Percentiles rank a stretch among this genome's conserved stretches.
phyloP scores from a whole-genome alignment of 2,329 filamentous ascomycete genomes.

The Emericellopsis atlantica region DNA sequence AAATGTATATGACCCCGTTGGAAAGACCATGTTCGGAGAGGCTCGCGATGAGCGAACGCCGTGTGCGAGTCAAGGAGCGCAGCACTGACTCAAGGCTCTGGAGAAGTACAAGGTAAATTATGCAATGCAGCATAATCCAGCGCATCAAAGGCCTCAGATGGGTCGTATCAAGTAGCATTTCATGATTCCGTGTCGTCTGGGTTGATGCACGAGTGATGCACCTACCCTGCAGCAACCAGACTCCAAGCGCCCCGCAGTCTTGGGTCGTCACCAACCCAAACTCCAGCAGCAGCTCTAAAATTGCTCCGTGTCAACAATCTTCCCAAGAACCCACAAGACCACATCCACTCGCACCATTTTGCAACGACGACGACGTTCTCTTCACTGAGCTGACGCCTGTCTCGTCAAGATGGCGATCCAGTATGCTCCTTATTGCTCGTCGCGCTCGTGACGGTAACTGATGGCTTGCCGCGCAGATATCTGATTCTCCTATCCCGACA shows the following conservation, averaged over 20 bases:
- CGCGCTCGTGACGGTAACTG: constrained; percentile 1
- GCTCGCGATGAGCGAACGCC: no score
- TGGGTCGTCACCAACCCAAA: constrained; percentile 11
- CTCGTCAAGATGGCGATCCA: constrained; percentile 28
- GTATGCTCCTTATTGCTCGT: constrained; percentile 15
- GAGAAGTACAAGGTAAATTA: no score
- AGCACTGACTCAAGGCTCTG: no score
- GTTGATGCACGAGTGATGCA: no score
- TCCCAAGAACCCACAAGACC: constrained; percentile 6
- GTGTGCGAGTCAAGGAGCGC: no score
- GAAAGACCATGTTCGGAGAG: no score
- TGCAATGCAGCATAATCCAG: no score
- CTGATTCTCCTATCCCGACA: constrained; percentile 94
- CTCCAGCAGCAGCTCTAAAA: constrained; percentile 4
- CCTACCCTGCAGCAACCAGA: no score
- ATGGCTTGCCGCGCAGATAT: constrained; percentile 49
- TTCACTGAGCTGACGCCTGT: constrained; percentile 7
- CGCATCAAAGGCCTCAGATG: no score
- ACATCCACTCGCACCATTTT: constrained; percentile 6
- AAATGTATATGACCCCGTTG: no score
- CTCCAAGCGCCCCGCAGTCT: constrained; percentile 2
- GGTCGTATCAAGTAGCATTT: no score
- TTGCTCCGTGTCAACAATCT: constrained; percentile 12
- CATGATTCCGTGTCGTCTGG: no score
- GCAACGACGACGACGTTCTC: not conserved